Conservation (phyloP, 208 protist species). For the Leishmania turanica region DNA sequence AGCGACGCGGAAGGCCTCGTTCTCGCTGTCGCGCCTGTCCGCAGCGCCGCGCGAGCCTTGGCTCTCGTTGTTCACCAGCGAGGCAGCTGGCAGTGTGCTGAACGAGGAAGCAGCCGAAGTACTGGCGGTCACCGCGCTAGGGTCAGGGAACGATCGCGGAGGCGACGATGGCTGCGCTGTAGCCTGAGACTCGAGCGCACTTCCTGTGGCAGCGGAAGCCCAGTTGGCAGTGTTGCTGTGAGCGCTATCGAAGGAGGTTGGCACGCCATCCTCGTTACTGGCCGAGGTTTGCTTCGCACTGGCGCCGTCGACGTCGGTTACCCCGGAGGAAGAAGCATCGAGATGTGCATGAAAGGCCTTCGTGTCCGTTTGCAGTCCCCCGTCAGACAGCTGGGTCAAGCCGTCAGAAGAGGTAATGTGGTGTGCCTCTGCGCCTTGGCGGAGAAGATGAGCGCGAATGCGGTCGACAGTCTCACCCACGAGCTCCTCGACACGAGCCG, state of each 20-base stretch:
- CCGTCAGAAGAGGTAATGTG: neutral
- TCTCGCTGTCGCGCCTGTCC: neutral
- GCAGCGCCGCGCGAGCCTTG: neutral
- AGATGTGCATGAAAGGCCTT: neutral
- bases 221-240: neutral
- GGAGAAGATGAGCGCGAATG: constrained; percentile 46
- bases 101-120: neutral
- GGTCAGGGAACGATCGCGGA: neutral
- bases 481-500: constrained; percentile 49
- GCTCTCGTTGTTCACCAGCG: neutral
- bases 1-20: neutral
- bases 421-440: neutral
- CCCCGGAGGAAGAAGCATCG: neutral
- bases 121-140: neutral
- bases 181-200: neutral
- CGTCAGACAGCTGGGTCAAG: neutral
- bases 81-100: neutral
- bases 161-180: neutral
- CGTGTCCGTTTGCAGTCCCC: neutral
- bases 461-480: constrained; percentile 72
- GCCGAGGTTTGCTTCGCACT: neutral
- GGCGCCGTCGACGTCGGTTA: neutral
- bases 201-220: neutral
- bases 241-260: neutral
- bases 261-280: neutral